Evolutionary conservation across 1,284 basidiomycete genomes (phyloP).

Genomic region (Papiliotrema fonsecae): DNA sequence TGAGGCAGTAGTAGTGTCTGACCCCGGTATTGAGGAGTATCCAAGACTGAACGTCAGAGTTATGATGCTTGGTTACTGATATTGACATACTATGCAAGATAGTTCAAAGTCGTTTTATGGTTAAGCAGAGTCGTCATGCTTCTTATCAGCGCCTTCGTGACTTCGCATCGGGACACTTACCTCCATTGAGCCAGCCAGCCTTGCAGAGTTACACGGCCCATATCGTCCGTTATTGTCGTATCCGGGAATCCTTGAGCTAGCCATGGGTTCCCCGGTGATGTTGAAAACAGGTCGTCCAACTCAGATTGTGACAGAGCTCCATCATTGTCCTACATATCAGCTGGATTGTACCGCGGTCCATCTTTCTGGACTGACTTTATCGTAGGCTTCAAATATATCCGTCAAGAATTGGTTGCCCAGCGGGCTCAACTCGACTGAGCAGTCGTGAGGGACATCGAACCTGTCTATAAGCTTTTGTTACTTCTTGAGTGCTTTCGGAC

Average conservation of each 20-base stretch:
- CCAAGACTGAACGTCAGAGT: conserved; percentile 38
- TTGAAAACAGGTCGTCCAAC: conserved; percentile 82
- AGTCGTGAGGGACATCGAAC: conserved; percentile 88
- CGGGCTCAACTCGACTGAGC: conserved; percentile 89
- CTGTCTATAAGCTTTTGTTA: conserved; percentile 48
- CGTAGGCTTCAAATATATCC: conserved; percentile 92
- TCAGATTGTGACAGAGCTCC: conserved; percentile 84
- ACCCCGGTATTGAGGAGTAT: conserved; percentile 48
- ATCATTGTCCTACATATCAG: conserved; percentile 70
- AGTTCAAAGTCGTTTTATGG: conserved; percentile 83
- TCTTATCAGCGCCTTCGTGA: conserved; percentile 9
- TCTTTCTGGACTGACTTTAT: conserved; percentile 61
- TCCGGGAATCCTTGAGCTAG: conserved; percentile 77
- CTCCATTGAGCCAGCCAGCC: conserved; percentile 99
- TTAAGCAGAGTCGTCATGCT: conserved; percentile 97
- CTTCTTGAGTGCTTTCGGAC: conserved; percentile 14
- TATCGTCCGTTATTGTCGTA: conserved; percentile 83
- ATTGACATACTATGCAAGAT: conserved; percentile 77
- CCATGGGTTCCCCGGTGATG: conserved; percentile 94
- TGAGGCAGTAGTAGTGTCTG: conserved; percentile 55
- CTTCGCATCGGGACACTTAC: conserved; percentile 50
- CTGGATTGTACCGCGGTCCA: not conserved
- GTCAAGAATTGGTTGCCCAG: conserved; percentile 96
- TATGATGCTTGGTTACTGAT: too few species aligned
- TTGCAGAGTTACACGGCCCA: conserved; percentile 86